Conservation (phyloP, 106 monocot genomes). For the Phalaenopsis aphrodite region DNA sequence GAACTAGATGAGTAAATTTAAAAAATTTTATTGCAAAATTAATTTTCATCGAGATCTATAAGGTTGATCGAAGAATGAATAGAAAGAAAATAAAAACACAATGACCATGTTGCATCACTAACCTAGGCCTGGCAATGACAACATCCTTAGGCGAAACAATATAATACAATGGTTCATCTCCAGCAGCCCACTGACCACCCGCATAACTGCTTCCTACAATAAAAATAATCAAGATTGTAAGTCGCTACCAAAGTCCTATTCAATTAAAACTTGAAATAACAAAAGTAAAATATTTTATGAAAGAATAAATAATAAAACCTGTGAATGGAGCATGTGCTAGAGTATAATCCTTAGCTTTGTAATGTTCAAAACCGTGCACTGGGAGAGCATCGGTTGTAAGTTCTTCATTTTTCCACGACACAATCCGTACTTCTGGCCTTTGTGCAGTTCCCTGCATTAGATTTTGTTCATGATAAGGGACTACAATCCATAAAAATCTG, state of each 20-base stretch:
- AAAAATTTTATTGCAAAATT: background rate
- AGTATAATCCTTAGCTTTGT: constrained; percentile 94
- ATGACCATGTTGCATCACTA: constrained; percentile 15
- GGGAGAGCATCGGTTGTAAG: constrained; percentile 93
- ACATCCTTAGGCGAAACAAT: constrained; percentile 97
- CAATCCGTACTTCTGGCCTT: constrained; percentile 82
- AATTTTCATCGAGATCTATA: background rate
- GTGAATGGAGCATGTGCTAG: constrained; percentile 92
- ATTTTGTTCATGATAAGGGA: background rate
- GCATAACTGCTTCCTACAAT: constrained; percentile 94
- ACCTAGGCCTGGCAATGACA: constrained; percentile 97
- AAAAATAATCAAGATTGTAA: constrained; percentile 3
- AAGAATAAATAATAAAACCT: constrained; percentile 29
- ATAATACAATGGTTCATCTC: constrained; percentile 96
- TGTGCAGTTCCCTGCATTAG: constrained; percentile 75
- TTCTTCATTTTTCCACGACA: constrained; percentile 99
- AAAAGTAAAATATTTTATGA: background rate
- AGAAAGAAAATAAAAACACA: background rate
- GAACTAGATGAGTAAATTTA: background rate
- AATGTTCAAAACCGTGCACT: constrained; percentile 95
- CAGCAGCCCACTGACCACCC: constrained; percentile 97
- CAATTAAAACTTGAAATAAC: background rate
- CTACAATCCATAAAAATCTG: background rate
- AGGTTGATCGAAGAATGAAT: background rate
- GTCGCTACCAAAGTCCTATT: background rate